phyloP scores from a whole-genome alignment of 306 rosid genomes.

The Sicyos baderoa region DNA sequence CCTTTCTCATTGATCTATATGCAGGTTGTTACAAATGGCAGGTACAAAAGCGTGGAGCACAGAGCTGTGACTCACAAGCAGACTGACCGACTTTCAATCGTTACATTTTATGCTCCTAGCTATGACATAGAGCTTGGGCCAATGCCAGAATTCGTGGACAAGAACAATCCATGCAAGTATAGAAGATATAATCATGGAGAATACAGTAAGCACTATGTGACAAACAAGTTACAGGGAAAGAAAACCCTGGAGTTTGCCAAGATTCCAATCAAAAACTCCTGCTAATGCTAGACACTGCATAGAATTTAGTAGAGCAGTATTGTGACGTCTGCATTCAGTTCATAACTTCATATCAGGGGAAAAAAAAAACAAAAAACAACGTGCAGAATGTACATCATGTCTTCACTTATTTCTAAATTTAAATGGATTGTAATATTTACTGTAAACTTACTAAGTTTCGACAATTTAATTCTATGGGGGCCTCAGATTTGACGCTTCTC shows the following conservation, averaged over 20 bases:
- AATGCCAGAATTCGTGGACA: constrained; percentile 53
- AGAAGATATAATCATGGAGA: constrained; percentile 89
- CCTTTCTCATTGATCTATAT: constrained; percentile 8
- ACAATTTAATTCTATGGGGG: constrained; percentile 28
- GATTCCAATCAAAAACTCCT: constrained; percentile 34
- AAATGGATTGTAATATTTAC: constrained; percentile 28
- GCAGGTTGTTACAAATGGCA: constrained; percentile 91
- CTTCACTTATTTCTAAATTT: constrained; percentile 23
- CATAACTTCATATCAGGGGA: constrained; percentile 4
- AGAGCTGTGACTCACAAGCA: constrained; percentile 78
- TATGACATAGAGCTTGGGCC: constrained; percentile 89
- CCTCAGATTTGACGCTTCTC: constrained; percentile 22
- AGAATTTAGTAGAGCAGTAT: constrained; percentile 7
- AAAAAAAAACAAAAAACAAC: constrained; percentile 25
- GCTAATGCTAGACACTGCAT: constrained; percentile 23
- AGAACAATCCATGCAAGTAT: constrained; percentile 57
- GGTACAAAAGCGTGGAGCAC: constrained; percentile 91
- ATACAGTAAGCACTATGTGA: constrained; percentile 73
- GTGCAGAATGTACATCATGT: constrained; percentile 23
- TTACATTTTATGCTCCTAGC: constrained; percentile 90
- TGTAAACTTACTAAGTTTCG: constrained; percentile 15
- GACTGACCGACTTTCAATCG: constrained; percentile 66
- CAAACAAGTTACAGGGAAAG: constrained; percentile 87
- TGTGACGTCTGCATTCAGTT: constrained; percentile 20
- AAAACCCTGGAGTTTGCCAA: constrained; percentile 74